Percentiles rank a stretch among this genome's conserved stretches.
phyloP scores from a whole-genome alignment of 1,284 basidiomycete species.

The Irpex sp. region DNA sequence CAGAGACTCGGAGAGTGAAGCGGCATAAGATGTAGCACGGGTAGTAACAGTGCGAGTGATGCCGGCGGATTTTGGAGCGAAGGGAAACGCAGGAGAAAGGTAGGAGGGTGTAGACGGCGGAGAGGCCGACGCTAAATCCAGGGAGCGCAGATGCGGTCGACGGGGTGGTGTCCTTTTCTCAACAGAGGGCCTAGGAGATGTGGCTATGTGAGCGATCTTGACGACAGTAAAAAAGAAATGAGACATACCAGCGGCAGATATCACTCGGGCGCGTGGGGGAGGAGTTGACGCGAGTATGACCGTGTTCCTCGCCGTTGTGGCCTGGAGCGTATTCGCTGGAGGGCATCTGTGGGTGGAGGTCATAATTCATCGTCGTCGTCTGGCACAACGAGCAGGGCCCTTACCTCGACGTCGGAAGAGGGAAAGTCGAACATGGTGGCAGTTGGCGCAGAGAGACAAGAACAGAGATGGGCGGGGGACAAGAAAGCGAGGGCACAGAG shows the following conservation, averaged over 20 bases:
- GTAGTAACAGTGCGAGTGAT: not conserved
- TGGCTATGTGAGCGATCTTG: not conserved
- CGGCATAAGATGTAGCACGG: not conserved
- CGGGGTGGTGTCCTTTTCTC: slow-evolving; percentile 14
- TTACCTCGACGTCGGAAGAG: slow-evolving; percentile 20
- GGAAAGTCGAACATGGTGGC: not conserved
- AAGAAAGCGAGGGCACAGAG: not conserved
- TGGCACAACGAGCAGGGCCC: slow-evolving; percentile 14
- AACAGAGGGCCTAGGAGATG: slow-evolving; percentile 6
- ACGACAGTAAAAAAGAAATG: not conserved
- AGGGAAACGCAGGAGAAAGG: slow-evolving; percentile 17
- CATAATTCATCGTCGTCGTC: not conserved
- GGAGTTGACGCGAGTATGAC: slow-evolving; percentile 17
- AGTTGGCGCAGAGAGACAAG: slow-evolving; percentile 6
- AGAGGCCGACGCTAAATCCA: slow-evolving; percentile 23
- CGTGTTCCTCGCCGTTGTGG: not conserved
- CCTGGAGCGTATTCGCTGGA: not conserved
- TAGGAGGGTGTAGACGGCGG: slow-evolving; percentile 18
- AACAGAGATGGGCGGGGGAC: slow-evolving; percentile 3
- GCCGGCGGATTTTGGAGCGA: slow-evolving; percentile 2
- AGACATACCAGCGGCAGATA: slow-evolving; percentile 16
- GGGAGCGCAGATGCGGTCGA: slow-evolving; percentile 26
- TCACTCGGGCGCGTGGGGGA: slow-evolving; percentile 25
- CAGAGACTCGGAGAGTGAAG: not conserved
- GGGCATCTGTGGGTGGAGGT: slow-evolving; percentile 3